Evolutionary conservation across 352 stramenopile species (phyloP).

Genomic region (Aphanomyces invadans): DNA sequence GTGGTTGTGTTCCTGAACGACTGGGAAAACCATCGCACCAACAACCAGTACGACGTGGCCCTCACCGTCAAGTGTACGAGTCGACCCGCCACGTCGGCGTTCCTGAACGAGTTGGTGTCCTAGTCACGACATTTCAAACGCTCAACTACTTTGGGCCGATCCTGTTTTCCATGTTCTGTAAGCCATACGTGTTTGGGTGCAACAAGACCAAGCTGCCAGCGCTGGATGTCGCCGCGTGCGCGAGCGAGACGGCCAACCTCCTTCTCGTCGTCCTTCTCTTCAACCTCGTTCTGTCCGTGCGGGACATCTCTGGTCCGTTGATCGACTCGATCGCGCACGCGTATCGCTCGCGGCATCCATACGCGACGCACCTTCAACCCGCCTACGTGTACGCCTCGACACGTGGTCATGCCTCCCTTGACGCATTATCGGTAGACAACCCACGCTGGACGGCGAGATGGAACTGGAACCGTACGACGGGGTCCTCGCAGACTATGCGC

Average conservation of each 20-base stretch:
- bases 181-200: conserved; percentile 23
- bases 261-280: conserved; percentile 28
- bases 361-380: neutral
- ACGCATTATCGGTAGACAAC: neutral
- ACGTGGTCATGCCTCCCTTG: neutral
- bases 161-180: conserved; percentile 19
- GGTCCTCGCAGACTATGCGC: conserved; percentile 70
- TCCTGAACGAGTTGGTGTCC: neutral
- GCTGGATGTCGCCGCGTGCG: conserved; percentile 27
- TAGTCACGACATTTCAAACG: conserved; percentile 51
- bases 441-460: conserved; percentile 34
- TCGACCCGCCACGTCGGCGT: conserved; percentile 11
- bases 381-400: conserved; percentile 13
- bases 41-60: conserved; percentile 53
- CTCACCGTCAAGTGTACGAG: conserved; percentile 74
- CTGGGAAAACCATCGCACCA: conserved; percentile 70
- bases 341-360: neutral
- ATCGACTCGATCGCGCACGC: conserved; percentile 28
- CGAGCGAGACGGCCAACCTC: conserved; percentile 40
- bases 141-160: conserved; percentile 45
- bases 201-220: conserved; percentile 7
- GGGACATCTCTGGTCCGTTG: conserved; percentile 26
- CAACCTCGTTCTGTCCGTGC: conserved; percentile 30
- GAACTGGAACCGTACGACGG: conserved; percentile 48
- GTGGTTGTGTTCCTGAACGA: conserved; percentile 36